phyloP scores from a whole-genome alignment of 1,139 yeast genomes.

The Tardiomyces blankii region DNA sequence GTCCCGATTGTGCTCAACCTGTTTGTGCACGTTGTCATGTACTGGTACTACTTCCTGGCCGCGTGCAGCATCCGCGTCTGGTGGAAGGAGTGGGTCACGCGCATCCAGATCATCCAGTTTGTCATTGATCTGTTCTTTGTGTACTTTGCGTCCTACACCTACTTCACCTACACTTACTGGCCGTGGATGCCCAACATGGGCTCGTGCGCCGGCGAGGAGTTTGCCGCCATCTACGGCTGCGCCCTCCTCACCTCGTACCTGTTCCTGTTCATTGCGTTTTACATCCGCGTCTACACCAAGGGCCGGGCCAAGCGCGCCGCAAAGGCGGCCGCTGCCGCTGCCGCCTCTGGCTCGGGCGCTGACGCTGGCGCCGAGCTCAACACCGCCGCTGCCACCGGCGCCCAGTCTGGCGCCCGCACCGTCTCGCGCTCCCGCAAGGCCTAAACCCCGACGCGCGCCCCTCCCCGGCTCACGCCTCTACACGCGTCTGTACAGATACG shows the following conservation, averaged over 20 bases:
- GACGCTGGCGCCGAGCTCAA: constrained; percentile 6
- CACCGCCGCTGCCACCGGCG: constrained; percentile 7
- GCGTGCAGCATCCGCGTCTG: constrained; percentile 93
- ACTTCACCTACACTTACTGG: constrained; percentile 30
- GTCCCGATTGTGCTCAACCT: constrained; percentile 84
- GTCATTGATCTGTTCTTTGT: constrained; percentile 81
- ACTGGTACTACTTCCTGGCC: constrained; percentile 92
- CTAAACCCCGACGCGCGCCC: constrained; percentile 2
- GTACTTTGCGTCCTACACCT: constrained; percentile 76
- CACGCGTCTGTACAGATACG: too few relatives aligned
- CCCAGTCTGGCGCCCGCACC: constrained; percentile 8
- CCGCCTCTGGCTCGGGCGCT: constrained; percentile 7
- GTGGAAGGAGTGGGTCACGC: constrained; percentile 99
- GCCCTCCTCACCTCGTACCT: constrained; percentile 81
- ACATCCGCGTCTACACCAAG: constrained; percentile 71
- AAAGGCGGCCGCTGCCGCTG: constrained; percentile 13
- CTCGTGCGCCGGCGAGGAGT: constrained; percentile 83
- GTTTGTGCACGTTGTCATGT: constrained; percentile 94
- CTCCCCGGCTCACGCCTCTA: too few relatives aligned
- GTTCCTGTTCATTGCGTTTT: constrained; percentile 85
- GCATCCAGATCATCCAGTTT: constrained; percentile 92
- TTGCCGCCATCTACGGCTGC: constrained; percentile 88
- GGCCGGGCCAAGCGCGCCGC: constrained; percentile 14
- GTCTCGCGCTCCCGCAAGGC: constrained; percentile 13
- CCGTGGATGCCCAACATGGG: constrained; percentile 68